Percentiles rank a stretch among this genome's conserved stretches.
phyloP scores from a whole-genome alignment of 768 basidiomycete genomes.

The Kwoniella sp. region DNA sequence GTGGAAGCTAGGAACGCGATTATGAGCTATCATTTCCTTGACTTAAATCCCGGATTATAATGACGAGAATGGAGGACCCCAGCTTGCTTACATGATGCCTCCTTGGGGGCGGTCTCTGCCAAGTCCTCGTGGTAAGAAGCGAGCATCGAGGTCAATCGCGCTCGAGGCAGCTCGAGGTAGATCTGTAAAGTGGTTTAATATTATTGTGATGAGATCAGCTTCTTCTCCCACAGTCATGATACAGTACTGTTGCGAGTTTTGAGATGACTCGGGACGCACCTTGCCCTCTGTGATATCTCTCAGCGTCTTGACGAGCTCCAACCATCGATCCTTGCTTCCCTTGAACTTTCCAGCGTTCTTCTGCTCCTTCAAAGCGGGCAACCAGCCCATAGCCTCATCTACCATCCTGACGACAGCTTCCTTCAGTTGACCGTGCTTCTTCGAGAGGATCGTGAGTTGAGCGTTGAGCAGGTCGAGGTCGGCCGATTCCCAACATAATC shows the following conservation, averaged over 20 bases:
- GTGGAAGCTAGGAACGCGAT: constrained; percentile 19
- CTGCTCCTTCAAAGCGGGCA: constrained; percentile 71
- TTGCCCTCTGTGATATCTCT: constrained; percentile 94
- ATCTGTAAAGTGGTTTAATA: constrained; percentile 62
- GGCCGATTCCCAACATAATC: constrained; percentile 71
- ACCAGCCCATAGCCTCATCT: constrained; percentile 78
- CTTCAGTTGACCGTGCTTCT: constrained; percentile 97
- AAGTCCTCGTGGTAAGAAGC: constrained; percentile 81
- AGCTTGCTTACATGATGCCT: constrained; percentile 41
- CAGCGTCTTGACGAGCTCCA: constrained; percentile 85
- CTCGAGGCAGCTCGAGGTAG: constrained; percentile 93
- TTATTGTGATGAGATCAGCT: no score
- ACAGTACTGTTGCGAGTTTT: background rate
- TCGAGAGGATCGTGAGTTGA: constrained; percentile 65
- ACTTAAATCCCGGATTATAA: no score
- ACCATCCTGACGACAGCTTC: constrained; percentile 88
- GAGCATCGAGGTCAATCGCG: constrained; percentile 85
- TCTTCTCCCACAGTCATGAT: no score
- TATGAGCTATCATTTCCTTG: no score
- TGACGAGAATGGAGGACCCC: background rate
- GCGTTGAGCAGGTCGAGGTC: constrained; percentile 73
- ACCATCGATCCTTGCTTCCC: constrained; percentile 52
- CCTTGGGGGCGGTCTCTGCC: constrained; percentile 58
- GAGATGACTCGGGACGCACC: constrained; percentile 60
- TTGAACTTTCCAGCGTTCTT: constrained; percentile 70